Base-by-base conservation (phyloP, 192 early-diverging fungal genomes). In the Gigaspora rosea region DNA sequence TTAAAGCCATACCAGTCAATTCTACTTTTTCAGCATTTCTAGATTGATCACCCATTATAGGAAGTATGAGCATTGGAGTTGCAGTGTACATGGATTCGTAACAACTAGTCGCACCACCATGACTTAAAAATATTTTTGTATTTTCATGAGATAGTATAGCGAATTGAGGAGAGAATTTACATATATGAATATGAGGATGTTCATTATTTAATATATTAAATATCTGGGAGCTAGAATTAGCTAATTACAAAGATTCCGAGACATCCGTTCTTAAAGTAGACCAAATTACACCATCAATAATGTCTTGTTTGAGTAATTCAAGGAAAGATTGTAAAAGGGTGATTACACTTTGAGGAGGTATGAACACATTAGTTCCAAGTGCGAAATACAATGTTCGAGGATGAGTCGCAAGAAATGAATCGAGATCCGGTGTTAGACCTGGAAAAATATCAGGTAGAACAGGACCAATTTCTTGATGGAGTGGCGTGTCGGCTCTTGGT, bases 21-120 rank as follows among this genome's bases (percentile, higher is more conserved):
- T 48, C 66, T 15, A 68, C 49, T 10, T 68, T 68, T 8, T 68
- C 66, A 3, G 66, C 46, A 32, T 68, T 68, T 22, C 41, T 16
- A 46, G 20, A 11, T 68, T 68, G 47, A 50, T 68, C 47, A 7
- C 11, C 46, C n/a, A 46, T 46, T 3, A 80, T 80, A 10, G 81
- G 83, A 32, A 77, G 65, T 4, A 75, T 8, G 12, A 85, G 49
- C 58, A 82, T 67, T 13, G 62, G 79, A 22, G 50, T 78, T 1
- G 76, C 74, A 12, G 49, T 58, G 57, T 57, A 82, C 1, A 85
- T 18, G 0, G 79, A 75, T 70, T 85, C 83, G 50, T 80, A 51
- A 33, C 72, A 41, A 13, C 79, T 80, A 11, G 49, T 51, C 9
- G 77, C 74, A 3, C 79, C 83, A 3, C 81, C 79, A 27, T 85